Base-by-base conservation (phyloP, 2,329 filamentous ascomycete genomes). In the Fusarium napiforme region DNA sequence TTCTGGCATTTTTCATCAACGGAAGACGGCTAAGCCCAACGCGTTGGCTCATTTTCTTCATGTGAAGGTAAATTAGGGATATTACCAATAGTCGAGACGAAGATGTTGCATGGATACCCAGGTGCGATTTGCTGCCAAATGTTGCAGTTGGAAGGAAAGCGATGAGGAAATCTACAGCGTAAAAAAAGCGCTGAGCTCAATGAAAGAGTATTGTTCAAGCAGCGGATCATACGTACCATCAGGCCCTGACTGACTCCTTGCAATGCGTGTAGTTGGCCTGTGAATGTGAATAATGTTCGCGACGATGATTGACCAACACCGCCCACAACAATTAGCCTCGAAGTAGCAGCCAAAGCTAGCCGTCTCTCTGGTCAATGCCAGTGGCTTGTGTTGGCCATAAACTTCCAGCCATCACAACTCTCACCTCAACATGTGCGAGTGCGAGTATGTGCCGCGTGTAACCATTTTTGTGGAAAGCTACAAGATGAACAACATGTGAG, bases 201-300 rank as follows among this genome's bases (percentile, higher is more conserved):
- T 65, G 52, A 67, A 75, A 63, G 74, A 50, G 70, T 75, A 60
- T 73, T 77, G 71, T 77, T 75, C 74, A 72, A 77, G 74, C 73
- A 77, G 64, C 68, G 67, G 47, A 74, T 78, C 72, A 75, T 73
- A 70, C 58, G 60, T 62, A 71, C 61, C 45, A 64, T 34, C 50
- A 57, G 69, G 69, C 39, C 71, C 50, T 30, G 45, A 43, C 37
- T 28, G 39, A 52, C 32, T 67, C 63, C 45, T 50, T 72, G 45
- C 56, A 71, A 64, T 69, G 58, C 37, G 63, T 68, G 53, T 32
- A 46, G 49, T 62, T 42, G 34, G 43, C 15, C 21, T 56, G 47
- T 68, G 58, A 58, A 37, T 23, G 28, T 50, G n/a, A 56, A 30
- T 10, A 14, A 45, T 16, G n/a, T 45, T 59, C 12, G 43, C 26